phyloP scores from a whole-genome alignment of 306 rosid species.

The Boehmeria nivea region DNA sequence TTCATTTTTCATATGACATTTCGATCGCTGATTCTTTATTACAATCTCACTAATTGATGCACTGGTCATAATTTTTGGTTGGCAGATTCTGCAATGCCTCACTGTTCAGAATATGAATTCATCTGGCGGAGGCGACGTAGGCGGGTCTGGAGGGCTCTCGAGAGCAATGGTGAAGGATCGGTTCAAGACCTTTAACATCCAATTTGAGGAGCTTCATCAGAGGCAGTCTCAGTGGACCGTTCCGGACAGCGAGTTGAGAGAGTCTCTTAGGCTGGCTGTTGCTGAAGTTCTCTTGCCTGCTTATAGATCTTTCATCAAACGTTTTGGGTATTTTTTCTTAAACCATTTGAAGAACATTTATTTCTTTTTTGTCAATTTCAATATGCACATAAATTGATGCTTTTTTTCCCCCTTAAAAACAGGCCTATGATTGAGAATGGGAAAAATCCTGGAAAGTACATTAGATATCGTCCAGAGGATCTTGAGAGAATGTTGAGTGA shows the following conservation, averaged over 20 bases:
- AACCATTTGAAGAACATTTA: too few species aligned
- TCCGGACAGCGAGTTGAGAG: conserved; percentile 93
- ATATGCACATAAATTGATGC: not conserved
- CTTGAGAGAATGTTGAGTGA: conserved; percentile 81
- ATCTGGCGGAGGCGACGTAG: conserved; percentile 35
- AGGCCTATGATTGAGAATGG: conserved; percentile 93
- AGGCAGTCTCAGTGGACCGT: conserved; percentile 97
- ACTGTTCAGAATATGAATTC: conserved; percentile 60
- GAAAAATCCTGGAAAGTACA: conserved; percentile 71
- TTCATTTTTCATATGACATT: too few species aligned
- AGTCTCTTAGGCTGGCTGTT: conserved; percentile 87
- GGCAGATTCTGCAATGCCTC: conserved; percentile 89
- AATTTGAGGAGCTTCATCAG: conserved; percentile 84
- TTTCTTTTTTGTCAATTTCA: not conserved
- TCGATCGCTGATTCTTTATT: too few species aligned
- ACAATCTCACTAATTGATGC: too few species aligned
- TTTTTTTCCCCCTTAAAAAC: not conserved
- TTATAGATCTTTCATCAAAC: conserved; percentile 81
- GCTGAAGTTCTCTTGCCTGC: conserved; percentile 97
- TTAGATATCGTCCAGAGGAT: conserved; percentile 54
- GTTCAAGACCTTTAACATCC: conserved; percentile 76
- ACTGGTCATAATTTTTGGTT: not conserved
- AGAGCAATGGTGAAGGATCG: conserved; percentile 73
- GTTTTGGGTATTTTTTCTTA: conserved; percentile 73
- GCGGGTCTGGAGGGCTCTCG: conserved; percentile 55